Conservation (phyloP, 208 protist genomes). For the Leishmania braziliensis region DNA sequence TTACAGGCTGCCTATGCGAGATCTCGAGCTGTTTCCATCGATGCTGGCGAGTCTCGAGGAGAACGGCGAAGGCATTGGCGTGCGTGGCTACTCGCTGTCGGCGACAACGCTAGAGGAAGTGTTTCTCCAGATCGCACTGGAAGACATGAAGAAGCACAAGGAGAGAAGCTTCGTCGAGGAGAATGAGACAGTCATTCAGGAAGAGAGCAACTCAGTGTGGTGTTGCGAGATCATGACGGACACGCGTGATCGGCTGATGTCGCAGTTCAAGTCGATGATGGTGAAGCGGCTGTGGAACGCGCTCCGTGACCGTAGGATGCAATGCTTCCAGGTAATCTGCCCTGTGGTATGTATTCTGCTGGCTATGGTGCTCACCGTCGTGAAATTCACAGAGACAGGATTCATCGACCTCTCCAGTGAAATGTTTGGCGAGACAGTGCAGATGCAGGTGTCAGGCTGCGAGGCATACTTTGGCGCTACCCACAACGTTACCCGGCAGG, state of each 20-base stretch:
- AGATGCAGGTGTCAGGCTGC: constrained; percentile 44
- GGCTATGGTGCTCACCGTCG: constrained; percentile 62
- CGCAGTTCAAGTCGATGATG: constrained; percentile 64
- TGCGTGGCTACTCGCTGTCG: constrained; percentile 60
- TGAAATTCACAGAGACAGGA: constrained; percentile 31
- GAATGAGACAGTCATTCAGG: constrained; percentile 29
- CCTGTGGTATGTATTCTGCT: constrained; percentile 67
- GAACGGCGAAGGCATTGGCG: constrained; percentile 25
- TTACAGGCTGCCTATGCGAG: constrained; percentile 44
- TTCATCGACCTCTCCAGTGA: constrained; percentile 33
- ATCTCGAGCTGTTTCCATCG: constrained; percentile 33
- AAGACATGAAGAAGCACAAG: constrained; percentile 25
- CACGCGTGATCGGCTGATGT: constrained; percentile 9
- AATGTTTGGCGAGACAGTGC: constrained; percentile 46
- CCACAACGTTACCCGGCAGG: constrained; percentile 20
- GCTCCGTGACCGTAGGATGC: constrained; percentile 63
- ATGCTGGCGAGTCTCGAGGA: constrained; percentile 51
- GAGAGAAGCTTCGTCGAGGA: constrained; percentile 7
- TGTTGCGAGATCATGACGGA: constrained; percentile 27
- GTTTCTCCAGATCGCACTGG: constrained; percentile 61
- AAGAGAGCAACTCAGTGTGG: constrained; percentile 27
- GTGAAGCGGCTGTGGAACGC: constrained; percentile 58
- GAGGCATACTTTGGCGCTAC: constrained; percentile 17
- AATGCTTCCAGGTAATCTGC: constrained; percentile 77
- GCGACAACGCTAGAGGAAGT: constrained; percentile 80